A percentile compares a stretch with the other conserved stretches of the same genome.
These are phyloP conservation scores for Xylaria sp. DNA, from an alignment of 2,329 filamentous ascomycete species.

Conservation along the genomic window DNA sequence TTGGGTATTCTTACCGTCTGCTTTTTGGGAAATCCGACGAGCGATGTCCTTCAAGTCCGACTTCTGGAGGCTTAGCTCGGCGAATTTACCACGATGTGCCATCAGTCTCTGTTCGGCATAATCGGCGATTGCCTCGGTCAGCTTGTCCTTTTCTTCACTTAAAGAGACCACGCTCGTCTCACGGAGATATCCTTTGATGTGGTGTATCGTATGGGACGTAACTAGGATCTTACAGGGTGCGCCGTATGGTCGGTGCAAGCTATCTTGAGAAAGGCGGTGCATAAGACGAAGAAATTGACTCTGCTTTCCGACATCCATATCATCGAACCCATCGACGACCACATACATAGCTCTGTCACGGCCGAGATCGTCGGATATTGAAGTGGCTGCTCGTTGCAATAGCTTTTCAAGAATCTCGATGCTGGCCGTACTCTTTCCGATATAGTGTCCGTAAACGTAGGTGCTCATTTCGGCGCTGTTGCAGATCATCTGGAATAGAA, in stretches of 20 bases:
- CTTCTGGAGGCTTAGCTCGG: background rate
- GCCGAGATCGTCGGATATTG: slow-evolving; percentile 1
- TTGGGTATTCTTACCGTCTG: slow-evolving; percentile 5
- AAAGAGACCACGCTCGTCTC: background rate
- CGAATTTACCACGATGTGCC: slow-evolving; percentile 1
- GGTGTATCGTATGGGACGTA: background rate
- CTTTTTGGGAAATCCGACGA: slow-evolving; percentile 3
- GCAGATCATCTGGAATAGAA: slow-evolving; percentile 8
- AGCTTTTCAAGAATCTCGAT: slow-evolving; percentile 4
- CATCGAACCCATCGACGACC: slow-evolving; percentile 11
- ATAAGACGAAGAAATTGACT: slow-evolving; percentile 1
- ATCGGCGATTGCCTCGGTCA: slow-evolving; percentile 4
- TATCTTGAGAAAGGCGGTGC: slow-evolving; percentile 2
- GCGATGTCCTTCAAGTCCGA: slow-evolving; percentile 3
- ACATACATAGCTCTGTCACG: background rate
- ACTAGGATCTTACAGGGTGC: slow-evolving; percentile 9
- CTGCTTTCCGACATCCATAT: slow-evolving; percentile 10
- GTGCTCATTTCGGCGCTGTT: slow-evolving; percentile 4
- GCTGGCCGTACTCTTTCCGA: background rate
- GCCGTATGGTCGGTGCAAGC: background rate
- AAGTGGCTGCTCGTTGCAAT: background rate
- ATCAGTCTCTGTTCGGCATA: slow-evolving; percentile 10
- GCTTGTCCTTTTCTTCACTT: slow-evolving; percentile 2
- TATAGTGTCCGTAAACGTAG: slow-evolving; percentile 2
- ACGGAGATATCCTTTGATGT: background rate